A percentile compares a stretch with the other conserved stretches of the same genome.
These are phyloP conservation scores for Dimocarpus longan DNA, from an alignment of 345 rosid species.

Conservation along the genomic window DNA sequence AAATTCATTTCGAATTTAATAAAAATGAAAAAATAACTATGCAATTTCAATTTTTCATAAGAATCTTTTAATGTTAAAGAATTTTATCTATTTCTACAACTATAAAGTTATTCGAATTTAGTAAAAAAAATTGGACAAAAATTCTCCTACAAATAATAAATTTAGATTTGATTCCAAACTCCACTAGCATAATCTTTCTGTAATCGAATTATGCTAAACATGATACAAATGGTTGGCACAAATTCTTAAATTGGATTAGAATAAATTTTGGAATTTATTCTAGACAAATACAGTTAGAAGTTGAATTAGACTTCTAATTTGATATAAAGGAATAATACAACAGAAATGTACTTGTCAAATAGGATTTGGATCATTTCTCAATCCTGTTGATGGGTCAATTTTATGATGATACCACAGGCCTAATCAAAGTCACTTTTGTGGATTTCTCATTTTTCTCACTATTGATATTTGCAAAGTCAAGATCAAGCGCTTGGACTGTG, in stretches of 20 bases:
- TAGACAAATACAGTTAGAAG: not conserved
- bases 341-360: constrained; percentile 3
- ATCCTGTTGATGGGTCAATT: not conserved
- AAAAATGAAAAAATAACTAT: no score
- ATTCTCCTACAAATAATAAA: no score
- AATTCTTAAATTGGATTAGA: not conserved
- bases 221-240: not conserved
- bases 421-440: no score
- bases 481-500: not conserved
- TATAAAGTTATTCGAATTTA: no score
- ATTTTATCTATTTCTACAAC: not conserved
- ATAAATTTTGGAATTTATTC: not conserved
- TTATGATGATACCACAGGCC: not conserved
- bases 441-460: no score
- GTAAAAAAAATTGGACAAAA: not conserved
- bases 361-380: constrained; percentile 11
- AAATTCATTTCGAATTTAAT: no score
- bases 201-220: not conserved
- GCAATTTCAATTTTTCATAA: no score
- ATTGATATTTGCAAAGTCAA: not conserved
- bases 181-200: not conserved
- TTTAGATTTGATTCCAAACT: not conserved
- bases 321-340: not conserved
- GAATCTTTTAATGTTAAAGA: not conserved
- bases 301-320: not conserved